phyloP scores from a whole-genome alignment of 2,329 filamentous ascomycete genomes.

The Cryphonectria parasitica region DNA sequence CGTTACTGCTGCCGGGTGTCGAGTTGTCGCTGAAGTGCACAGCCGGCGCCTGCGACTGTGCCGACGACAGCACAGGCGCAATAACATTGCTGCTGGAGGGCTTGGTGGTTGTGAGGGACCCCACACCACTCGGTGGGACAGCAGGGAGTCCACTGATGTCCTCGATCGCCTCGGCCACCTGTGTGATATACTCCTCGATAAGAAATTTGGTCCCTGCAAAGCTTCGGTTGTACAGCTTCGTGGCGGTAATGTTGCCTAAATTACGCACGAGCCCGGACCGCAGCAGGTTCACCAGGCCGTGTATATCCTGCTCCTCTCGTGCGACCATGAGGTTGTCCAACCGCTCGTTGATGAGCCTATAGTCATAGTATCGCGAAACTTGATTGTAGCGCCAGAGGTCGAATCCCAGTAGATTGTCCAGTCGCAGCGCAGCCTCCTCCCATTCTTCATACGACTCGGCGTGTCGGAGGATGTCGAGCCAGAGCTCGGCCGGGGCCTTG shows the following conservation, averaged over 20 bases:
- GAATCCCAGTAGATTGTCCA: slow-evolving; percentile 81
- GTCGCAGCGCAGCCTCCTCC: slow-evolving; percentile 79
- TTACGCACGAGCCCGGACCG: slow-evolving; percentile 82
- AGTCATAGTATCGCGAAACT: slow-evolving; percentile 82
- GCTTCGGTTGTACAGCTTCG: slow-evolving; percentile 80
- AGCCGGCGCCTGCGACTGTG: slow-evolving; percentile 18
- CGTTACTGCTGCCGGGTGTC: slow-evolving; percentile 19
- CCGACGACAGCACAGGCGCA: not conserved
- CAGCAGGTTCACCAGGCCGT: slow-evolving; percentile 76
- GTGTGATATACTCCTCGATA: slow-evolving; percentile 88
- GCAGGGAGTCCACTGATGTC: slow-evolving; percentile 70
- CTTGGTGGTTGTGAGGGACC: slow-evolving; percentile 1
- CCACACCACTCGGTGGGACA: slow-evolving; percentile 24
- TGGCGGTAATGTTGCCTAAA: slow-evolving; percentile 85
- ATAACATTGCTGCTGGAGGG: not conserved
- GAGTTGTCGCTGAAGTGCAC: slow-evolving; percentile 28
- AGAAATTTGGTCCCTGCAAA: slow-evolving; percentile 88
- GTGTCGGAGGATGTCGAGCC: slow-evolving; percentile 66
- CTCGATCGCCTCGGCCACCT: slow-evolving; percentile 79
- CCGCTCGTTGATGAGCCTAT: slow-evolving; percentile 78
- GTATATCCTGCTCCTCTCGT: slow-evolving; percentile 59
- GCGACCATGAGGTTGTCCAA: slow-evolving; percentile 63
- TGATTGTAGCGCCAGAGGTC: slow-evolving; percentile 86
- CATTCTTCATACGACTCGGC: slow-evolving; percentile 81
- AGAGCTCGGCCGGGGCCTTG: slow-evolving; percentile 66